Base-by-base conservation (phyloP, 108 stramenopile genomes). In the Schizochytrium sp. region DNA sequence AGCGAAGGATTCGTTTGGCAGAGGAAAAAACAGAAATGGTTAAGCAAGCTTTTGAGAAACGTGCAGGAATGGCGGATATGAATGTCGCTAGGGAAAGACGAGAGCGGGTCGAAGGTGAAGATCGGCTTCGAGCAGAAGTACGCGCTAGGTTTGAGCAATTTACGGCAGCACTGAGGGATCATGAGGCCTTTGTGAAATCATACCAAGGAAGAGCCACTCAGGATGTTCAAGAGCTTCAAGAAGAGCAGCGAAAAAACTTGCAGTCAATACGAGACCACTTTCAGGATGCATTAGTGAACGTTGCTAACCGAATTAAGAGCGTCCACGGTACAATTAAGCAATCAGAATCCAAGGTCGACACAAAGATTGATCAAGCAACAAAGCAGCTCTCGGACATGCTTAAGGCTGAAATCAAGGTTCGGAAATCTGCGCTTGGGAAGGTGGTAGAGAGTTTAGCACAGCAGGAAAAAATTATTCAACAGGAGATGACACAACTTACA, bases 21-120 rank as follows among this genome's bases (percentile, higher is more conserved):
- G 64, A 69, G 28, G 64, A 69, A 15, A 69, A 69, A 38, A 69
- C 64, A 5, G 64, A 69, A 69, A 69, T 69, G 64, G 64, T 69
- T 15, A 69, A 69, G 28, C 64, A 69, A 15, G 64, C 64, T 0
- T 69, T 69, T 69, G 64, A 69, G 28, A 69, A 69, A 44, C 12
- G 64, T 8, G 64, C 64, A 1, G 64, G 64, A 38, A 69, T 69
- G 64, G 64, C 64, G 12, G 64, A 69, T 8, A 69, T 69, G 64
- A 44, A 44, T 69, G 15, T 69, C 44, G 7, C 64, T 69, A 38
- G 64, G 42, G 64, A 69, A 44, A 38, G 64, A 7, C 64, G 64
- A 38, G 64, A 69, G 28, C 64, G 64, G 42, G 44, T 69, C 64
- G 64, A 69, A 38, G 64, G 42, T 5, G 64, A 69, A 15, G 64